phyloP scores from a whole-genome alignment of 2,329 filamentous ascomycete genomes.

The Calonectria hawksworthii region DNA sequence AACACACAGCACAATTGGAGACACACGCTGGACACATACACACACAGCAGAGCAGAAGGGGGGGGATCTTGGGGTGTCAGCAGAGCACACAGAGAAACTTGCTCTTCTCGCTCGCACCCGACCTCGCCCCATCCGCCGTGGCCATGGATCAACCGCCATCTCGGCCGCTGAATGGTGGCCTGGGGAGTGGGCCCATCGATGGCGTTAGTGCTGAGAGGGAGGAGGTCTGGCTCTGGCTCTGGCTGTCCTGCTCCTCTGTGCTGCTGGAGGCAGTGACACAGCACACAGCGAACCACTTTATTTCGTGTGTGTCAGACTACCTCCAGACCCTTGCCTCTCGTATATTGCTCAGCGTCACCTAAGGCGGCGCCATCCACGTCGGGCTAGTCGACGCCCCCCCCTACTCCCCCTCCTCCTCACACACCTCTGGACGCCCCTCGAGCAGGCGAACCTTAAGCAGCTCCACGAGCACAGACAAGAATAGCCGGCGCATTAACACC shows the following conservation, averaged over 20 bases:
- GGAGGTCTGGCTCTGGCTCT: conserved; percentile 4
- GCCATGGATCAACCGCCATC: conserved; percentile 29
- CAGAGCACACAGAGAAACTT: conserved; percentile 37
- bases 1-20: conserved; percentile 25
- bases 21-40: conserved; percentile 27
- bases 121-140: conserved; percentile 27
- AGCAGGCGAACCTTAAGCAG: conserved; percentile 51
- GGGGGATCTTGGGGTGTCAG: conserved; percentile 41
- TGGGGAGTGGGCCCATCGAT: conserved; percentile 46
- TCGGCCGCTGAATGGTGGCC: conserved; percentile 42
- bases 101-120: conserved; percentile 16
- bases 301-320: conserved; percentile 65
- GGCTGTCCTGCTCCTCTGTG: background rate
- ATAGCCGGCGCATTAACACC: conserved; percentile 59
- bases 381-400: conserved; percentile 46
- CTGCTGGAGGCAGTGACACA: conserved; percentile 39
- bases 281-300: conserved; percentile 54
- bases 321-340: conserved; percentile 59
- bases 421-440: conserved; percentile 30
- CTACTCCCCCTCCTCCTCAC: conserved; percentile 24
- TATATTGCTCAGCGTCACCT: conserved; percentile 65
- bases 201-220: conserved; percentile 49
- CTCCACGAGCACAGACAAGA: conserved; percentile 54
- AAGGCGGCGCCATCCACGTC: conserved; percentile 50
- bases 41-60: conserved; percentile 20